Percentiles rank a stretch among this genome's conserved stretches.
phyloP scores from a whole-genome alignment of 352 stramenopile genomes.

The Globisporangium spiculum region DNA sequence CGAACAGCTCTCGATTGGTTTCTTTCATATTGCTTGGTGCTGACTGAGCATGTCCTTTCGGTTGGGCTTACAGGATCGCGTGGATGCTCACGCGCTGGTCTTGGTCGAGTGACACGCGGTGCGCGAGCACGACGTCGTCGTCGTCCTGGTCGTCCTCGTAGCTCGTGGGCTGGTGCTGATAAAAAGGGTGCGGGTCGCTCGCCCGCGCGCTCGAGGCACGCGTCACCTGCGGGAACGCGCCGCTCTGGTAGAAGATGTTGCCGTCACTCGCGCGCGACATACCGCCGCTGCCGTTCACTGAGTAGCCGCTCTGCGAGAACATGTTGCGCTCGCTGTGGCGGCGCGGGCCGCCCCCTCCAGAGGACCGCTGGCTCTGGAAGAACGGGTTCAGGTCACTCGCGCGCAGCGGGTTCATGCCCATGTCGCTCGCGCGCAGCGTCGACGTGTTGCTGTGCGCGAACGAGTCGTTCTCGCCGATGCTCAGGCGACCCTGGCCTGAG shows the following conservation, averaged over 20 bases:
- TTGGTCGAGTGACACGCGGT: constrained; percentile 58
- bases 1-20: not conserved
- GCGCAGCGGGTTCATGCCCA: constrained; percentile 23
- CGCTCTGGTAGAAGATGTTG: constrained; percentile 41
- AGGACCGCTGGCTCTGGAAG: constrained; percentile 26
- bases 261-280: constrained; percentile 38
- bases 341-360: constrained; percentile 18
- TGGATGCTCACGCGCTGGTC: constrained; percentile 62
- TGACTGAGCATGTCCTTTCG: not conserved
- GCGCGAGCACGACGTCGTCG: constrained; percentile 53
- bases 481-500: constrained; percentile 20
- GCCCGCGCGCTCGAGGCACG: constrained; percentile 8
- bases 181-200: constrained; percentile 24
- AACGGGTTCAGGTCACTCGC: constrained; percentile 44
- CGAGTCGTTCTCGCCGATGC: constrained; percentile 38
- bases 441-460: constrained; percentile 44
- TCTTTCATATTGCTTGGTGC: not conserved
- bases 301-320: constrained; percentile 22
- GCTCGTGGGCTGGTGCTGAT: constrained; percentile 20
- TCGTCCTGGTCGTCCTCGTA: constrained; percentile 24
- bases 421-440: constrained; percentile 37
- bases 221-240: constrained; percentile 13
- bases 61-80: constrained; percentile 46
- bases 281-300: constrained; percentile 18
- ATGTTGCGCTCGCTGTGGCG: constrained; percentile 24